A percentile compares a stretch with the other conserved stretches of the same genome.
These are phyloP conservation scores for Salix caprea DNA, from an alignment of 345 rosid species.

Conservation along the genomic window DNA sequence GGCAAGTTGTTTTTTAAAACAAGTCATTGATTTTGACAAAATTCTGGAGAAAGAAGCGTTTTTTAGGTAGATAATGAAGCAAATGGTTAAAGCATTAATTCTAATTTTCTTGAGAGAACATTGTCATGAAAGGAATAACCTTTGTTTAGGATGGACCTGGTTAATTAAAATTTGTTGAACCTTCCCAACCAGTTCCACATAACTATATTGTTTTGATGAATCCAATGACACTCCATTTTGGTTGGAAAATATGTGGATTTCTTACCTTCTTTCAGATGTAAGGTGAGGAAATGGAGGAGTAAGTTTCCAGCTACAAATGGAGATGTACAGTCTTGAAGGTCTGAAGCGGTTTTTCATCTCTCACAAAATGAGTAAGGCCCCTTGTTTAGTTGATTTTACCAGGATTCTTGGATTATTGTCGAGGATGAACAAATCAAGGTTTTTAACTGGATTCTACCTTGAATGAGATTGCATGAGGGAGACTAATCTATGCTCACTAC, in stretches of 20 bases:
- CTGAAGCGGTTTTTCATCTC: background rate
- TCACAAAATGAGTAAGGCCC: background rate
- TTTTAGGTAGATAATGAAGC: no score
- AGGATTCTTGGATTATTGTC: background rate
- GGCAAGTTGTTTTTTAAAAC: no score
- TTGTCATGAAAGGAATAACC: no score
- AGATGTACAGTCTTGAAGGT: background rate
- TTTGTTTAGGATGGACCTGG: no score
- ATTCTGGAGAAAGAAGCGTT: no score
- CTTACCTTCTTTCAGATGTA: background rate
- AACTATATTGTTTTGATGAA: no score
- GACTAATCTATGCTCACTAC: background rate
- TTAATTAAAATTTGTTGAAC: no score
- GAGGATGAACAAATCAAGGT: background rate
- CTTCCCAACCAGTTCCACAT: no score
- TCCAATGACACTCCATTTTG: no score
- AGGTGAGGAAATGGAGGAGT: background rate
- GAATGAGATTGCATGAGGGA: background rate
- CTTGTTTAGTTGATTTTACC: background rate
- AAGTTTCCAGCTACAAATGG: background rate
- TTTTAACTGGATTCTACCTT: background rate
- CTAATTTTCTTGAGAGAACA: no score
- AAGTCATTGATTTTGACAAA: background rate
- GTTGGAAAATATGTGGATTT: no score
- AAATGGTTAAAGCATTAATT: no score